phyloP scores from a whole-genome alignment of 257 asterid genomes.

The Fraxinus cuspidata region DNA sequence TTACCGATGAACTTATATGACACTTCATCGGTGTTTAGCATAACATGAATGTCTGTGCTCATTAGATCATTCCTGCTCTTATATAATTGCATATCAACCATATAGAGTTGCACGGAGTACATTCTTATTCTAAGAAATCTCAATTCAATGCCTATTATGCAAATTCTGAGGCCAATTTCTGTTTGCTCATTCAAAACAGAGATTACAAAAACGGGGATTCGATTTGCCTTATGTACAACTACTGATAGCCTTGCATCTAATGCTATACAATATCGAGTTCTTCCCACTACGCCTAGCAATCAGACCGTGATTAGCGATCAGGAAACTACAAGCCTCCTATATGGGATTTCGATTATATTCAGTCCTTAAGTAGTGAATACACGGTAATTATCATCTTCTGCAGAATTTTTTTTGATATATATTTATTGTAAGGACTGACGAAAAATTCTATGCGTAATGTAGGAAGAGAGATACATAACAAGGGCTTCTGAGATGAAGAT shows the following conservation, averaged over 20 bases:
- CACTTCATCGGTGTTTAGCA: no score
- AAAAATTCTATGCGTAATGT: background rate
- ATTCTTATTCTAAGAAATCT: no score
- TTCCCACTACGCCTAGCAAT: background rate
- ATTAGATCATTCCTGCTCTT: no score
- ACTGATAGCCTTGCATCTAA: background rate
- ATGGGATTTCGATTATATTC: constrained; percentile 24
- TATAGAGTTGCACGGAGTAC: no score
- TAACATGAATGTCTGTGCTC: no score
- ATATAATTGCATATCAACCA: no score
- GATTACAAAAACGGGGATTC: background rate
- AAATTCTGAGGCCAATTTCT: background rate
- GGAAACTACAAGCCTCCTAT: constrained; percentile 23
- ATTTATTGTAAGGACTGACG: background rate
- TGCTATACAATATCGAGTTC: background rate
- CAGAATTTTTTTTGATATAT: background rate
- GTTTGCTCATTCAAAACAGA: background rate
- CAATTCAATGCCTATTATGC: no score
- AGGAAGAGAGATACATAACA: background rate
- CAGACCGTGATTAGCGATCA: constrained; percentile 5
- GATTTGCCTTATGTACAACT: background rate
- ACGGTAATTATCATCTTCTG: constrained; percentile 2
- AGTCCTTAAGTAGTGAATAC: constrained; percentile 20
- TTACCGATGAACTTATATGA: no score
- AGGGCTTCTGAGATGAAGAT: constrained; percentile 9